Evolutionary conservation across 495 filamentous ascomycete genomes (phyloP).

Genomic region (Aspergillus olivimuriae): DNA sequence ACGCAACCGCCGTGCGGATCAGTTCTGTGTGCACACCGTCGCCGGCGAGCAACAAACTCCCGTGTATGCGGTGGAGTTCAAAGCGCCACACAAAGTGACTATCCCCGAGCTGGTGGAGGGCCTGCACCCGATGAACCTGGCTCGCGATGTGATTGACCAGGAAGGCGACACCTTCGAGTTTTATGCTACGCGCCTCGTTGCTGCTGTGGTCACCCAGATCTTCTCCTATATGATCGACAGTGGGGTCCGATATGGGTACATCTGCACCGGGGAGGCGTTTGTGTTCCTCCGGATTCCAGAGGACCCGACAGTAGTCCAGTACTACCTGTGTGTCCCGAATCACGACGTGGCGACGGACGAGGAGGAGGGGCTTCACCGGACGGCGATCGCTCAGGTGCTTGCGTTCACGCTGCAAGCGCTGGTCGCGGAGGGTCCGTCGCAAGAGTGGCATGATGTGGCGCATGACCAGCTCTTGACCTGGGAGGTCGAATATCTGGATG

Average conservation of each 20-base stretch:
- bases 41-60: constrained; percentile 16
- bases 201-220: constrained; percentile 39
- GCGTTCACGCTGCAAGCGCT: constrained; percentile 42
- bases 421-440: constrained; percentile 20
- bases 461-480: constrained; percentile 18
- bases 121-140: constrained; percentile 23
- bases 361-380: constrained; percentile 28
- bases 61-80: constrained; percentile 23
- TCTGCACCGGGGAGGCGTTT: constrained; percentile 40
- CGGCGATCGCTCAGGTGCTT: constrained; percentile 40
- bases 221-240: constrained; percentile 44
- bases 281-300: constrained; percentile 42
- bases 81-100: constrained; percentile 22
- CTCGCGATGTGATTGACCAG: constrained; percentile 21
- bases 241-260: constrained; percentile 34
- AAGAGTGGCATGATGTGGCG: constrained; percentile 33
- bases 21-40: constrained; percentile 19
- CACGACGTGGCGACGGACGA: constrained; percentile 22
- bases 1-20: constrained; percentile 17
- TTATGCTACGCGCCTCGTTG: constrained; percentile 24
- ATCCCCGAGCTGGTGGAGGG: constrained; percentile 23
- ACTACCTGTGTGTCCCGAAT: constrained; percentile 26
- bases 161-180: constrained; percentile 27
- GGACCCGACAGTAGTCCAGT: constrained; percentile 23
- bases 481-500: constrained; percentile 23